phyloP scores from a whole-genome alignment of 768 basidiomycete species.

The Termitomyces sp. region DNA sequence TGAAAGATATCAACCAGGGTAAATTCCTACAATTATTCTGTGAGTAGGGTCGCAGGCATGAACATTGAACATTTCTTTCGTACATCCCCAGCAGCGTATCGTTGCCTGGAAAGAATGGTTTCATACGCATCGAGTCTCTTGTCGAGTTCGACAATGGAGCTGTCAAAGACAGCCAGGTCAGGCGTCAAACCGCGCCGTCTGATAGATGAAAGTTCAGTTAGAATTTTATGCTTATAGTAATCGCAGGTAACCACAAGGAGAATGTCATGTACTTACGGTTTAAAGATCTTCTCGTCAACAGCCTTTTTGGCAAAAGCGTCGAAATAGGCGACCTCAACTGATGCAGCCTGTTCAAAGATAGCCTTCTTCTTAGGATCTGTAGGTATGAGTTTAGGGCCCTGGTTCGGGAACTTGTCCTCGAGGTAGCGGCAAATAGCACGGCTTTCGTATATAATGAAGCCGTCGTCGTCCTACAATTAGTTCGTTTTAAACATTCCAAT shows the following conservation, averaged over 20 bases:
- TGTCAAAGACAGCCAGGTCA: constrained; percentile 16
- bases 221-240: not conserved
- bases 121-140: constrained; percentile 48
- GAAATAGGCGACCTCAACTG: constrained; percentile 52
- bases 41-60: not conserved
- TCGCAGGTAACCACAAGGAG: not conserved
- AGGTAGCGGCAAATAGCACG: constrained; percentile 61
- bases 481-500: not conserved
- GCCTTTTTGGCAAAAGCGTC: constrained; percentile 33
- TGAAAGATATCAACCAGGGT: constrained; percentile 18
- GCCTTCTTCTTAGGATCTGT: constrained; percentile 33
- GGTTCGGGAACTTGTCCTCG: constrained; percentile 43
- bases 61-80: constrained; percentile 9
- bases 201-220: not conserved
- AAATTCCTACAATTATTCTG: constrained; percentile 3
- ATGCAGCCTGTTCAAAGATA: constrained; percentile 43
- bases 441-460: constrained; percentile 57
- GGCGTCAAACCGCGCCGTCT: constrained; percentile 8
- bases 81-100: constrained; percentile 54
- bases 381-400: constrained; percentile 50
- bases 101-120: constrained; percentile 44
- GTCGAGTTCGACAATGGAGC: constrained; percentile 23
- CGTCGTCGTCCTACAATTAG: constrained; percentile 38
- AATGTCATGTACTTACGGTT: constrained; percentile 30
- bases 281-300: constrained; percentile 47